Conservation (phyloP, 2,329 filamentous ascomycete genomes). For the Eurotiales sp. region DNA sequence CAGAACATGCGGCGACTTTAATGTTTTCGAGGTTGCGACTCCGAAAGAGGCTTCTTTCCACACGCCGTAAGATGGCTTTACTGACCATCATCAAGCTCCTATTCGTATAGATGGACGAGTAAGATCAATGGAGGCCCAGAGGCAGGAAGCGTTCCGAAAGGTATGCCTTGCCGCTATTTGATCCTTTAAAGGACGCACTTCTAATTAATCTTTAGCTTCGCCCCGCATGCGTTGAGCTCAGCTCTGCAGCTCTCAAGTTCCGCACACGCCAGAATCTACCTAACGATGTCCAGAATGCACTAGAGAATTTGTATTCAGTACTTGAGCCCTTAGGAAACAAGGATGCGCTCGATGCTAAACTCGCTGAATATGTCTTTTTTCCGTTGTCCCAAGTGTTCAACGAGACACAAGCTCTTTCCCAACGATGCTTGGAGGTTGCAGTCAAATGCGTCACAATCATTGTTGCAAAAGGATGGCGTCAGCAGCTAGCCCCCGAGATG, state of each 20-base stretch:
- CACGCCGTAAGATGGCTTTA: conserved; percentile 4
- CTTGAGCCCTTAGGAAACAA: conserved; percentile 39
- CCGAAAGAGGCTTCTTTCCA: too few species aligned
- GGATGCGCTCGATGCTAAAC: conserved; percentile 64
- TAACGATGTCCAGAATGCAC: conserved; percentile 45
- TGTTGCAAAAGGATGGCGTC: conserved; percentile 74
- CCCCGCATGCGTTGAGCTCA: conserved; percentile 55
- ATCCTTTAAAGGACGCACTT: background rate
- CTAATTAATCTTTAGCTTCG: conserved; percentile 48
- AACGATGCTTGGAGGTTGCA: conserved; percentile 66
- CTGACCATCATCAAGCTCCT: background rate
- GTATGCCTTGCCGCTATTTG: conserved; percentile 23
- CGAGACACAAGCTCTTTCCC: conserved; percentile 66
- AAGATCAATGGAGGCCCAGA: conserved; percentile 31
- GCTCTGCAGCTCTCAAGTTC: conserved; percentile 51
- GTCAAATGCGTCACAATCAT: conserved; percentile 72
- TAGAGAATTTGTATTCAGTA: conserved; percentile 42
- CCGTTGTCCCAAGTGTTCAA: conserved; percentile 84
- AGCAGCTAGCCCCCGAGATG: conserved; percentile 65
- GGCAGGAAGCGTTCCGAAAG: conserved; percentile 41
- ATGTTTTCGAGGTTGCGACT: conserved; percentile 7
- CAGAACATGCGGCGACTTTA: conserved; percentile 22
- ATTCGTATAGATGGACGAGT: background rate
- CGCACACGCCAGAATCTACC: conserved; percentile 43
- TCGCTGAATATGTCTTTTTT: conserved; percentile 94